Evolutionary conservation across 805 yeast species (phyloP).

Genomic region (Komagataella pastoris): DNA sequence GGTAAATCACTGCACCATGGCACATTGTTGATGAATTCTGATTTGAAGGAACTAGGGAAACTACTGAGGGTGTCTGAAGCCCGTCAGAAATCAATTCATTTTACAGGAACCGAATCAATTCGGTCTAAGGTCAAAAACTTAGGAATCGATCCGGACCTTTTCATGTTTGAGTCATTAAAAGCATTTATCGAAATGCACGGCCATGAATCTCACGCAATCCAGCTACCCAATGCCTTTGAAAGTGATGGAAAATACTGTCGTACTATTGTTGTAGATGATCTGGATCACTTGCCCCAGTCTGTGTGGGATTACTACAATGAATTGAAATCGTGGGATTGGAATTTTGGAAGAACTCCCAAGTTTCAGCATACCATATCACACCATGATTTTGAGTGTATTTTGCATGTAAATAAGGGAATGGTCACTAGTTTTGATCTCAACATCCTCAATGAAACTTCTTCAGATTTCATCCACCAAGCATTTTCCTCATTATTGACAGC

Average conservation of each 20-base stretch:
- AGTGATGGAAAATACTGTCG: conserved; percentile 6
- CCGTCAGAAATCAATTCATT: conserved; percentile 10
- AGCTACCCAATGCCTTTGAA: background rate
- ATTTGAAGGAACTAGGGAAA: conserved; percentile 44
- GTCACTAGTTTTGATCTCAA: conserved; percentile 7
- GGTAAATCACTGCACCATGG: conserved; percentile 92
- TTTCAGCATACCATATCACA: conserved; percentile 40
- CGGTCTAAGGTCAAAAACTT: conserved; percentile 69
- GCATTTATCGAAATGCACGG: conserved; percentile 25
- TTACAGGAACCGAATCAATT: conserved; percentile 52
- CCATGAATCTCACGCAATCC: conserved; percentile 1
- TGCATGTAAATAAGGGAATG: conserved; percentile 39
- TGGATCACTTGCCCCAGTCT: conserved; percentile 21
- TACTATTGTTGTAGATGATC: conserved; percentile 12
- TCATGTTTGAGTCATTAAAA: conserved; percentile 27
- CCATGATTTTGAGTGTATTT: conserved; percentile 15
- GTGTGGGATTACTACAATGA: conserved; percentile 24
- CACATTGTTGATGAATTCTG: conserved; percentile 72
- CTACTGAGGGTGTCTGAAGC: conserved; percentile 26
- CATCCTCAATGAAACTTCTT: conserved; percentile 3
- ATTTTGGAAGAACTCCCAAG: conserved; percentile 61
- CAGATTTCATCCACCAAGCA: conserved; percentile 6
- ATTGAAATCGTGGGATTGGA: conserved; percentile 59
- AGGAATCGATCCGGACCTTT: conserved; percentile 26
- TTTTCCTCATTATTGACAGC: conserved; percentile 6